Percentiles rank a stretch among this genome's conserved stretches.
These are phyloP conservation scores for Silene conica DNA, from an alignment of 148 eudicot species.

Conservation along the genomic window DNA sequence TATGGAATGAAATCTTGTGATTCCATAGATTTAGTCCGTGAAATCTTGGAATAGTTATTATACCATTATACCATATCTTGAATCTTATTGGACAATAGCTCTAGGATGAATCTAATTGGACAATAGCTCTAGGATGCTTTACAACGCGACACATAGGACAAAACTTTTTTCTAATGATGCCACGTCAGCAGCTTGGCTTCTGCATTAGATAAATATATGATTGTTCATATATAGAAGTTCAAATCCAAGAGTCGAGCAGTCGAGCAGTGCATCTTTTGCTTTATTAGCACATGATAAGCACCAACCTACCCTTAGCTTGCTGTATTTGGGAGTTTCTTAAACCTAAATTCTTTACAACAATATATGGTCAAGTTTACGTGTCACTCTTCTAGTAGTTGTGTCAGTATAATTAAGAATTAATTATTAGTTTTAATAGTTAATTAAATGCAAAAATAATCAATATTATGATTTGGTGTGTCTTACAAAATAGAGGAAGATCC, in stretches of 20 bases:
- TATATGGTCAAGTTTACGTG: neutral
- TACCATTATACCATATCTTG: too few relatives aligned
- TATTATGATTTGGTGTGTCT: neutral
- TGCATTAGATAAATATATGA: too few relatives aligned
- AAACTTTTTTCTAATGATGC: too few relatives aligned
- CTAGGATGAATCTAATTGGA: too few relatives aligned
- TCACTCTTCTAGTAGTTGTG: neutral
- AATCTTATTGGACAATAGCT: too few relatives aligned
- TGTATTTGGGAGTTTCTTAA: neutral
- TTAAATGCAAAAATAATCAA: neutral
- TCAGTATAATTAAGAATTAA: neutral
- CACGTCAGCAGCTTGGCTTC: too few relatives aligned
- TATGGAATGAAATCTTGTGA: too few relatives aligned
- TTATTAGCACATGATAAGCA: slow-evolving; percentile 15
- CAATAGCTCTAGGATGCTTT: too few relatives aligned
- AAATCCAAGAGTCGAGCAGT: neutral
- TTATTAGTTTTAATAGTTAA: neutral
- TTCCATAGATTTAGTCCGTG: too few relatives aligned
- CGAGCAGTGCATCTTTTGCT: slow-evolving; percentile 1
- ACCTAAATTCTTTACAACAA: neutral
- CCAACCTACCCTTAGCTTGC: neutral
- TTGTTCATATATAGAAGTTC: too few relatives aligned
- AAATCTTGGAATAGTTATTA: too few relatives aligned
- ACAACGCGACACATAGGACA: too few relatives aligned
- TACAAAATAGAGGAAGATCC: neutral